Evolutionary conservation across 306 rosid genomes (phyloP).

Genomic region (Trifolium fragiferum): DNA sequence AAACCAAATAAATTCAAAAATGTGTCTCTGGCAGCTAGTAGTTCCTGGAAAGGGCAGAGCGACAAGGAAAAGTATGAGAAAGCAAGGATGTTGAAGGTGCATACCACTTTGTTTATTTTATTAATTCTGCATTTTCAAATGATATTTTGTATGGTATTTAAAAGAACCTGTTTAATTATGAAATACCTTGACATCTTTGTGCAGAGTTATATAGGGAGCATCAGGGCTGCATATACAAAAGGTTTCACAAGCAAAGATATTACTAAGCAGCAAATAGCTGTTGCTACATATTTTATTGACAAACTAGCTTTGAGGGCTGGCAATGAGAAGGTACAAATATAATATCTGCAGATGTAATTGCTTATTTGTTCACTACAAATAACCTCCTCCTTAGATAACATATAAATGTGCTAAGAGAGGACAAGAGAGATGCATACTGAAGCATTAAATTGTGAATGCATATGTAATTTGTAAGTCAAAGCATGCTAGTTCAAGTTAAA

Average conservation of each 20-base stretch:
- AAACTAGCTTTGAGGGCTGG: constrained; percentile 99
- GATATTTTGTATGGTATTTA: constrained; percentile 24
- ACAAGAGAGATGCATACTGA: too few species aligned
- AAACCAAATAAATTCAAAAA: constrained; percentile 84
- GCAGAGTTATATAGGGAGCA: constrained; percentile 81
- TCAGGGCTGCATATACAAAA: constrained; percentile 82
- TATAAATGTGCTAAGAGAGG: too few species aligned
- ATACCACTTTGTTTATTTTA: not conserved
- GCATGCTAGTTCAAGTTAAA: not conserved
- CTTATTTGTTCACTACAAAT: too few species aligned
- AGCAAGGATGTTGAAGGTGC: constrained; percentile 93
- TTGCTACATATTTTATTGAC: constrained; percentile 97
- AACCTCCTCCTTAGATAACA: too few species aligned
- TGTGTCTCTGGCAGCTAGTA: constrained; percentile 93
- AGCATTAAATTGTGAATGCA: not conserved
- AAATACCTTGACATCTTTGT: constrained; percentile 38
- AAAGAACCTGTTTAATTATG: constrained; percentile 28
- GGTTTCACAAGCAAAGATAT: constrained; percentile 79
- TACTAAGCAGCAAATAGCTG: constrained; percentile 81
- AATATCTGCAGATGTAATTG: constrained; percentile 22
- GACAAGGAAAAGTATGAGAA: constrained; percentile 98
- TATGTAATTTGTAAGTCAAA: not conserved
- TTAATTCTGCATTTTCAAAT: not conserved
- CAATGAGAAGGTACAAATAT: constrained; percentile 78
- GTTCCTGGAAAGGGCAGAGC: constrained; percentile 90